Percentiles rank a stretch among this genome's conserved stretches.
phyloP scores from a whole-genome alignment of 2,329 filamentous ascomycete species.

The Acrocalymma vagum region DNA sequence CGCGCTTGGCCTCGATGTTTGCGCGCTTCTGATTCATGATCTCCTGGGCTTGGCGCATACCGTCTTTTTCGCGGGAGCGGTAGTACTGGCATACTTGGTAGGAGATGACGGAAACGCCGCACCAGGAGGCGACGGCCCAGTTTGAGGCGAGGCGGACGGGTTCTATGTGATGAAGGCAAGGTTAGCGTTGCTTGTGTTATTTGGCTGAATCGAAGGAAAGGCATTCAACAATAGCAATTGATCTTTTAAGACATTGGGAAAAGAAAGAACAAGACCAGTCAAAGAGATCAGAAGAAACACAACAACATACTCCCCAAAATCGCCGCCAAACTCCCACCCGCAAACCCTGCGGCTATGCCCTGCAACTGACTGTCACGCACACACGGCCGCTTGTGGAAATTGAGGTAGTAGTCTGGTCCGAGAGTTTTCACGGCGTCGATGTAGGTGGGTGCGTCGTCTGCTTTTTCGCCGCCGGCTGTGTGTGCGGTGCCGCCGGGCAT shows the following conservation, averaged over 20 bases:
- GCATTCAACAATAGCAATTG: too few species aligned
- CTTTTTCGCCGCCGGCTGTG: slow-evolving; percentile 65
- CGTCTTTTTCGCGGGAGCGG: slow-evolving; percentile 76
- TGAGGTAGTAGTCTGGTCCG: slow-evolving; percentile 72
- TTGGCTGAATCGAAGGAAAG: neutral
- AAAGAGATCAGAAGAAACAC: too few species aligned
- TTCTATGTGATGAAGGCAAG: slow-evolving; percentile 50
- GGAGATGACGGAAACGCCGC: slow-evolving; percentile 72
- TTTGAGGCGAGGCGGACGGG: slow-evolving; percentile 75
- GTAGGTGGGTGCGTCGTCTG: slow-evolving; percentile 48
- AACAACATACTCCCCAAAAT: slow-evolving; percentile 77
- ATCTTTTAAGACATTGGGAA: too few species aligned
- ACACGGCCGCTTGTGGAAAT: slow-evolving; percentile 82
- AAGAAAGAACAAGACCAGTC: too few species aligned
- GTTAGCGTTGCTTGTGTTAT: too few species aligned
- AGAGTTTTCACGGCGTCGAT: slow-evolving; percentile 73
- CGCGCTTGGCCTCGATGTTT: slow-evolving; percentile 54
- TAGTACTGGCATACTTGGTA: slow-evolving; percentile 87
- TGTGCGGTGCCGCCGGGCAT: slow-evolving; percentile 66
- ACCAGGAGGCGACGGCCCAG: slow-evolving; percentile 84
- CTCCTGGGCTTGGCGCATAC: slow-evolving; percentile 87
- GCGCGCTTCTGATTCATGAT: slow-evolving; percentile 77
- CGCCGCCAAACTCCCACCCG: slow-evolving; percentile 75
- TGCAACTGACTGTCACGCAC: slow-evolving; percentile 82
- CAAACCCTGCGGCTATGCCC: slow-evolving; percentile 83